A percentile compares a stretch with the other conserved stretches of the same genome.
Evolutionary conservation across 179 eudicot species (phyloP).

Genomic region (Sideroxylon spinosum): DNA sequence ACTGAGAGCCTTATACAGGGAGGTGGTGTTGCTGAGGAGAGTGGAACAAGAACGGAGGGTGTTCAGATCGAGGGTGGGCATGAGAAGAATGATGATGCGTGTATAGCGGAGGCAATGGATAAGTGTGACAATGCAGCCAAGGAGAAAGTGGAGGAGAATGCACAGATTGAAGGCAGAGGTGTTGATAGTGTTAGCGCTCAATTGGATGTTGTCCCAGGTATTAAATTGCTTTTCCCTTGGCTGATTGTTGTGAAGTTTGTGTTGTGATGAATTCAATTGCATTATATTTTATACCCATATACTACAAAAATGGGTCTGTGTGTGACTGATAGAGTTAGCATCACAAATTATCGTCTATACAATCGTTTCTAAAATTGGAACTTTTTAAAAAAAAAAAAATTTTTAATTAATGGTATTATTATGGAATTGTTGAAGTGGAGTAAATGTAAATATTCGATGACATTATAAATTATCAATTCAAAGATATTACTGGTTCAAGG

Average conservation of each 20-base stretch:
- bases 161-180: background rate
- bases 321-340: background rate
- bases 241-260: background rate
- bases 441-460: no score
- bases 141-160: background rate
- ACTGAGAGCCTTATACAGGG: background rate
- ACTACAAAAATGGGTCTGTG: no score
- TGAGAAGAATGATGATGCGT: slow-evolving; percentile 6
- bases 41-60: slow-evolving; percentile 9
- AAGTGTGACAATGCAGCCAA: background rate
- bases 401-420: no score
- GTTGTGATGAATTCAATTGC: background rate
- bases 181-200: background rate
- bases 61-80: background rate
- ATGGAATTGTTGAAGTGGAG: no score
- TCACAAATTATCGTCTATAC: background rate
- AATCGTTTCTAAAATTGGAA: background rate
- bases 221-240: background rate
- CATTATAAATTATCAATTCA: background rate
- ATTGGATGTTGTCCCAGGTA: slow-evolving; percentile 3
- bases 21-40: background rate
- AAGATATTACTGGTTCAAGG: background rate
- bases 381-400: no score
- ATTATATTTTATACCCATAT: no score
- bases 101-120: background rate